Percentiles rank a stretch among this genome's conserved stretches.
Conservation (phyloP, 108 stramenopile genomes). For the Skeletonema marinoi region DNA sequence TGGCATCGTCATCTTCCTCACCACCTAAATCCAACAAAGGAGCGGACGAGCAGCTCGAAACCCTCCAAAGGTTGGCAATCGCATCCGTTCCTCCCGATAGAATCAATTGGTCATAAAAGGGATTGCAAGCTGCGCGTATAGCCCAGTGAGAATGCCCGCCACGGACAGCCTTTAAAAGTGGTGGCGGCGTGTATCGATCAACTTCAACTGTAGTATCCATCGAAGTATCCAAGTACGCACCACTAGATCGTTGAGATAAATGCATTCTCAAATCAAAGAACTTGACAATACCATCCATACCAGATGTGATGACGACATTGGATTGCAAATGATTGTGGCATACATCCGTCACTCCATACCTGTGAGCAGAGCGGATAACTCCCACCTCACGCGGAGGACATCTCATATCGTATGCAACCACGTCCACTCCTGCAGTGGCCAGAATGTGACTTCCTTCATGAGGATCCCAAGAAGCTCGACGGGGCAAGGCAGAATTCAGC, state of each 20-base stretch:
- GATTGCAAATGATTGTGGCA: constrained; percentile 97
- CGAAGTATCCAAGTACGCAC: not conserved
- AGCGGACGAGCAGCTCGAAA: constrained; percentile 92
- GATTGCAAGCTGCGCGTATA: constrained; percentile 88
- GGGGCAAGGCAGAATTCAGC: constrained; percentile 46
- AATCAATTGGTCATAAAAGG: constrained; percentile 98
- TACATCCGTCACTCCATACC: constrained; percentile 76
- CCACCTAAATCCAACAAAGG: constrained; percentile 81
- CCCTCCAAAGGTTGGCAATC: constrained; percentile 92
- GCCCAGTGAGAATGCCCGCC: constrained; percentile 94
- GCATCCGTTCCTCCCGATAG: constrained; percentile 92
- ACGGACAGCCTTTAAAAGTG: constrained; percentile 59
- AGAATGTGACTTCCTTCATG: constrained; percentile 57
- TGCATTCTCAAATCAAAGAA: constrained; percentile 94
- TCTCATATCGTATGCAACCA: constrained; percentile 69
- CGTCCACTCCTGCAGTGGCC: constrained; percentile 42
- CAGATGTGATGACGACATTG: constrained; percentile 80
- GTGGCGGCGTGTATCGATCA: constrained; percentile 4
- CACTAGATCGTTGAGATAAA: not conserved
- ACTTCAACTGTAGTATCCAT: not conserved
- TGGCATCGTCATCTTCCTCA: constrained; percentile 56
- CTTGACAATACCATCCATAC: constrained; percentile 92
- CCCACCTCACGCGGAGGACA: constrained; percentile 36
- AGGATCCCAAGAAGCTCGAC: constrained; percentile 84
- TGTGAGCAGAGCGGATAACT: constrained; percentile 56